Base-by-base conservation (phyloP, 1,284 basidiomycete species). In the Ceratobasidium theobromae region DNA sequence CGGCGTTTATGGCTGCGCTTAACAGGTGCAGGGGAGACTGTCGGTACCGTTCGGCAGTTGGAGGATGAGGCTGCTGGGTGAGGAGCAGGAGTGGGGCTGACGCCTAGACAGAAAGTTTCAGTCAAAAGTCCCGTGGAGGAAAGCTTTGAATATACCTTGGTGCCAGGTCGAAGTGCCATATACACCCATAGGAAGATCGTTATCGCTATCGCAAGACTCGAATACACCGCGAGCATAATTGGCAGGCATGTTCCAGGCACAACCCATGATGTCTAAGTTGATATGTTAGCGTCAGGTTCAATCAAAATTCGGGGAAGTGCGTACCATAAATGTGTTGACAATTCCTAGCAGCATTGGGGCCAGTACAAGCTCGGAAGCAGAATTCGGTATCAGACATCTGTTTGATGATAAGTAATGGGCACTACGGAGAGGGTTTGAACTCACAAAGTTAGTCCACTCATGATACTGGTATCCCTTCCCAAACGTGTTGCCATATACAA, bases 331-430 rank as follows among this genome's bases (percentile, higher is more conserved):
- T 74, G 71, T 75, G 73, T n/a, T 85, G 80, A 74, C 90, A 92
- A 72, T 83, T 79, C 0, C 75, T 76, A 0, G 86, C 80, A 6
- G 88, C 85, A 32, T 77, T 76, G 1, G 81, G 78, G 16, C 84
- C 86, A 46, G 81, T 84, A 75, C 89, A 92, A 4, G 83, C 88
- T 67, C 89, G 82, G 78, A 93, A 82, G 76, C 89, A 91, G 77
- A 91, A 92, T 70, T 83, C 74, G 45, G 77, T 75, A 70, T 77
- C 78, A 2, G 83, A 81, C 58, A 88, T 77, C 76, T 84, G 83
- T 68, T 28, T 21, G 46, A n/a, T 52, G 14, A 68, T 62, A 41
- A 66, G 45, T 12, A 64, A 65, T 28, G 64, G 43, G 11, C 4
- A 3, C 14, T 43, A 32, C 4, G 23, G 2, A 43, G 14, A 23